Conservation (phyloP, 129 eudicot genomes). For the Chrysanthemum lavandulifolium region DNA sequence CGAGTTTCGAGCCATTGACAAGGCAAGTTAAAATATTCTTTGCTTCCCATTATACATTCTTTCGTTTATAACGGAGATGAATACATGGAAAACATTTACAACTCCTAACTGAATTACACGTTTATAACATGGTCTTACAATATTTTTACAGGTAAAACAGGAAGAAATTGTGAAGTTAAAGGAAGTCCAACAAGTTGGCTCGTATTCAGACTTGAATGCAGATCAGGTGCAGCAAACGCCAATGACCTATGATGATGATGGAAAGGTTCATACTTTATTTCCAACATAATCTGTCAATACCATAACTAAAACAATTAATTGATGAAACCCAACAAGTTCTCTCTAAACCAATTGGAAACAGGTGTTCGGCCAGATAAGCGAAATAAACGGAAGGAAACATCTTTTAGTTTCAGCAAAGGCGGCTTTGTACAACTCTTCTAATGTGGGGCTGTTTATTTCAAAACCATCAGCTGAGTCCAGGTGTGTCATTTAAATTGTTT, state of each 20-base stretch:
- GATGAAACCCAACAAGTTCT: neutral
- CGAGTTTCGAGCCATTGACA: slow-evolving; percentile 11
- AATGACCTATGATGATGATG: neutral
- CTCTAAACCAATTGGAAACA: neutral
- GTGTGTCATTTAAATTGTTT: neutral
- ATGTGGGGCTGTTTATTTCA: neutral
- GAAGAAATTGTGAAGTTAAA: neutral
- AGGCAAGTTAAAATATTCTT: neutral
- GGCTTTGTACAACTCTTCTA: neutral
- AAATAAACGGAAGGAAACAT: neutral
- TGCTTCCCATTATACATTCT: neutral
- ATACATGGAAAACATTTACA: no score
- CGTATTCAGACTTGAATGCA: neutral
- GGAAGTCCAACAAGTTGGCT: neutral
- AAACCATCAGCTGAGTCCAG: neutral
- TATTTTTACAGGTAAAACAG: neutral
- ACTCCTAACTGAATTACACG: neutral
- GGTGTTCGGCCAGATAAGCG: neutral
- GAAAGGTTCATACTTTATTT: neutral
- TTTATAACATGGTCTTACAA: neutral
- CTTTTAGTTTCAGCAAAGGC: neutral
- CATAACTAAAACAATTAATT: no score
- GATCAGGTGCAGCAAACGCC: neutral
- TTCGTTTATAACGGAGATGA: no score
- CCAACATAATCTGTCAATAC: no score